These are phyloP conservation scores for Rhizopogon vesiculosus DNA, from an alignment of 768 basidiomycete species.

Conservation along the genomic window DNA sequence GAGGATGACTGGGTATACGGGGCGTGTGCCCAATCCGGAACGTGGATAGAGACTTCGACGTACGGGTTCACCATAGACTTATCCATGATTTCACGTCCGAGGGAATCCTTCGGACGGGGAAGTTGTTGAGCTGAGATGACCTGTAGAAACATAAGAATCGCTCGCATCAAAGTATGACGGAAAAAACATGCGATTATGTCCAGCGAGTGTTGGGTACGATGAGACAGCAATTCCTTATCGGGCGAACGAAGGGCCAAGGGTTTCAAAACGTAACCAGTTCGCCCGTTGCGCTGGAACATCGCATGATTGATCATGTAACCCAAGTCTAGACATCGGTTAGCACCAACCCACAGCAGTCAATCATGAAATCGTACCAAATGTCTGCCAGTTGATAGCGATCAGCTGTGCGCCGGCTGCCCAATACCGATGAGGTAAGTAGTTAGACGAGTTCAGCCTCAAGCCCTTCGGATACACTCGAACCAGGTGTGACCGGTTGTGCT, in stretches of 20 bases:
- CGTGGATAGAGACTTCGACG: conserved; percentile 74
- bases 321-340: conserved; percentile 49
- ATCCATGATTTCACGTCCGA: conserved; percentile 56
- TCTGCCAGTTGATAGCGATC: conserved; percentile 97
- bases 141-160: conserved; percentile 19
- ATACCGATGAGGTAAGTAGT: conserved; percentile 84
- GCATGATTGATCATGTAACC: conserved; percentile 92
- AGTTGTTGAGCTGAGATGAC: conserved; percentile 90
- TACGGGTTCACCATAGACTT: conserved; percentile 63
- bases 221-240: conserved; percentile 52
- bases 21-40: conserved; percentile 62
- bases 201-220: conserved; percentile 54
- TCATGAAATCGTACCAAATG: conserved; percentile 57
- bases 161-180: background rate
- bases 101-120: conserved; percentile 62
- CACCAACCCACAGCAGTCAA: background rate
- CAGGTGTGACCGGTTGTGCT: conserved; percentile 81
- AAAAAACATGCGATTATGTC: conserved; percentile 51
- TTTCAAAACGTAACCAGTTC: conserved; percentile 86
- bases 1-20: conserved; percentile 14
- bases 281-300: conserved; percentile 92
- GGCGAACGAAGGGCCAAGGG: conserved; percentile 66
- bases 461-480: conserved; percentile 88
- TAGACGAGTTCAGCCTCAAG: conserved; percentile 72
- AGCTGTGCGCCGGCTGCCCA: conserved; percentile 90